Base-by-base conservation (phyloP, 2,329 filamentous ascomycete species). In the Fusarium sp. region DNA sequence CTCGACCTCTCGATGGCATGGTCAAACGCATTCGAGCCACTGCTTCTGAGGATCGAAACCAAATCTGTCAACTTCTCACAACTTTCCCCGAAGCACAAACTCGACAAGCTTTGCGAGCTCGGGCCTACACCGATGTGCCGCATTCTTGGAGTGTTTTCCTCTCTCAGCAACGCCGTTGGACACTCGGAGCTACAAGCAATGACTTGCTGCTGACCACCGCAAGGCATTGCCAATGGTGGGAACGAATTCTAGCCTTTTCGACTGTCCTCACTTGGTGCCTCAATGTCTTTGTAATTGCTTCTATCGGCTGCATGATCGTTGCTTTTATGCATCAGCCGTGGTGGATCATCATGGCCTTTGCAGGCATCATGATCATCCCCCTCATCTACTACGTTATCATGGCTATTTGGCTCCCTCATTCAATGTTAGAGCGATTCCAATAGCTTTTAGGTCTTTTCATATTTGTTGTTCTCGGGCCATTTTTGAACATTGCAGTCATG, bases 71-170 rank as follows among this genome's bases (percentile, higher is more conserved):
- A 4, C 72, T 74, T 42, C 72, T 74, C 16, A 72, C 72, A 0
- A 72, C 64, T 2, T 79, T 74, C 39, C 79, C 80, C 4, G 69
- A 80, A 39, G 76, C 76, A 6, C 75, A 76, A 38, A 83, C 80
- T 8, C 74, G 79, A 1, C 81, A 83, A 62, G 80, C 80, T 1
- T 70, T 83, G 10, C 70, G 74, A n/a, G 81, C 81, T 8, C 74
- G 77, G 24, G 80, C 81, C 11, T 81, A 74, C 63, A 82, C 81
- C 4, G 77, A 80, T 50, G 80, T 80, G 12, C 80, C 80, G 3
- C 76, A 79, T 56, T 74, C 74, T 20, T 77, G 79, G 74, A 77
- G 75, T 26, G 81, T 83, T 29, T 83, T 82, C 60, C 71, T 82
- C 7, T 75, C 73, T 16, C 73, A 74, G 48, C 72, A 72, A 15